Percentiles rank a stretch among this genome's conserved stretches.
Evolutionary conservation across 2,329 filamentous ascomycete genomes (phyloP).

Genomic region (Metarhizium album): DNA sequence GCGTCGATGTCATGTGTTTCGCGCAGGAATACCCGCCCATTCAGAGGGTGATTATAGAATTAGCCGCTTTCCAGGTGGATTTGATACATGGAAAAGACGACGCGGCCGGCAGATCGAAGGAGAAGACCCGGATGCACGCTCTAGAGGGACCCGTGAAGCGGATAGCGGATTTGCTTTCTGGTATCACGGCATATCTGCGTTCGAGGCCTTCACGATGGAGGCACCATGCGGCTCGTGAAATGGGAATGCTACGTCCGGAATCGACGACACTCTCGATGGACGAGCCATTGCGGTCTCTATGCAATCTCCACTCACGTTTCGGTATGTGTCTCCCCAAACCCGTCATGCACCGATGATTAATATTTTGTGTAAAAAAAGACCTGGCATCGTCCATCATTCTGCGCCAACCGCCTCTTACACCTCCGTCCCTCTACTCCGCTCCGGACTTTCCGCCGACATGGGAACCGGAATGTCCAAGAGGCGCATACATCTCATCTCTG

Average conservation of each 20-base stretch:
- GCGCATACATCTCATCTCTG: constrained; percentile 5
- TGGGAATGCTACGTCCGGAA: not conserved
- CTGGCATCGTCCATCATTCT: constrained; percentile 9
- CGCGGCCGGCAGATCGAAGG: not conserved
- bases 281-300: constrained; percentile 10
- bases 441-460: not conserved
- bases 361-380: constrained; percentile 3
- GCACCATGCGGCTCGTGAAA: not conserved
- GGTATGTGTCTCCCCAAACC: constrained; percentile 5
- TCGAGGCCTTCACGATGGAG: constrained; percentile 7
- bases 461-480: not conserved
- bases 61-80: constrained; percentile 7
- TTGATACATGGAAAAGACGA: constrained; percentile 1
- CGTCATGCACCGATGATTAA: not conserved
- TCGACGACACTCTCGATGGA: not conserved
- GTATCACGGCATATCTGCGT: constrained; percentile 3
- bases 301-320: constrained; percentile 8
- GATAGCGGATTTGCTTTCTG: constrained; percentile 5
- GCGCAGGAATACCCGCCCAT: constrained; percentile 5
- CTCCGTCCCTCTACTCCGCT: not conserved
- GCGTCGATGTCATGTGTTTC: constrained; percentile 10
- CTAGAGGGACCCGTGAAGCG: not conserved
- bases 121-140: not conserved
- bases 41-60: constrained; percentile 4
- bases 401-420: constrained; percentile 5